phyloP scores from a whole-genome alignment of 2,329 filamentous ascomycete species.

The Paracoccidioides lutzii region DNA sequence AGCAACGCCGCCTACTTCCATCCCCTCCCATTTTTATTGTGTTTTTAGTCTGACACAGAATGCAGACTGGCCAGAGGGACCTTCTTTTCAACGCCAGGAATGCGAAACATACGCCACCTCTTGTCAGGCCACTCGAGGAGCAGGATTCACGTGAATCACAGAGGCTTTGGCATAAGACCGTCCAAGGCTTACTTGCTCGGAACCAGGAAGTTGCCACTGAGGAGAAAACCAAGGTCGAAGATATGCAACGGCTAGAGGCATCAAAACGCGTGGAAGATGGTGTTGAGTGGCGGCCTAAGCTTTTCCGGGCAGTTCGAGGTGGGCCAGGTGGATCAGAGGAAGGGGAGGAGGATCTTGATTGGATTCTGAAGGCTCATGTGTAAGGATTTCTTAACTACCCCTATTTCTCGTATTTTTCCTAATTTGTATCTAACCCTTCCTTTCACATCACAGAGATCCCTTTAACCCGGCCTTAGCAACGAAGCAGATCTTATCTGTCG shows the following conservation, averaged over 20 bases:
- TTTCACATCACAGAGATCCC: constrained; percentile 45
- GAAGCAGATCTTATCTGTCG: constrained; percentile 75
- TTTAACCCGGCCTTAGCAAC: constrained; percentile 55
- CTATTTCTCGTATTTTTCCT: background rate
- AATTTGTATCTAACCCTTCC: background rate
- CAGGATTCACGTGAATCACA: constrained; percentile 87
- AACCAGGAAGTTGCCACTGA: constrained; percentile 86
- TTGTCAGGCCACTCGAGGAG: constrained; percentile 64
- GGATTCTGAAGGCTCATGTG: constrained; percentile 80
- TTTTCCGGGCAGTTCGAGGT: constrained; percentile 65
- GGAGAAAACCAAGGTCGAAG: constrained; percentile 93
- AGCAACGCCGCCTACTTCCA: background rate
- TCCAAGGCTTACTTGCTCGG: constrained; percentile 64
- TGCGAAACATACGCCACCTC: constrained; percentile 62
- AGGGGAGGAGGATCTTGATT: constrained; percentile 81
- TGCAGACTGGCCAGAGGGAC: constrained; percentile 73
- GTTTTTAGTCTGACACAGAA: background rate
- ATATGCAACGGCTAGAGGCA: constrained; percentile 79
- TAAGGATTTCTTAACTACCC: constrained; percentile 6
- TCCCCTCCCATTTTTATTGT: background rate
- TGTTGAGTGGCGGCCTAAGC: constrained; percentile 72
- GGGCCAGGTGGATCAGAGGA: constrained; percentile 60
- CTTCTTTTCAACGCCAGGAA: constrained; percentile 77
- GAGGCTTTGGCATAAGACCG: constrained; percentile 70
- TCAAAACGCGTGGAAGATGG: constrained; percentile 64